Conservation (phyloP, 2,329 filamentous ascomycete genomes). For the Alternaria alternata region DNA sequence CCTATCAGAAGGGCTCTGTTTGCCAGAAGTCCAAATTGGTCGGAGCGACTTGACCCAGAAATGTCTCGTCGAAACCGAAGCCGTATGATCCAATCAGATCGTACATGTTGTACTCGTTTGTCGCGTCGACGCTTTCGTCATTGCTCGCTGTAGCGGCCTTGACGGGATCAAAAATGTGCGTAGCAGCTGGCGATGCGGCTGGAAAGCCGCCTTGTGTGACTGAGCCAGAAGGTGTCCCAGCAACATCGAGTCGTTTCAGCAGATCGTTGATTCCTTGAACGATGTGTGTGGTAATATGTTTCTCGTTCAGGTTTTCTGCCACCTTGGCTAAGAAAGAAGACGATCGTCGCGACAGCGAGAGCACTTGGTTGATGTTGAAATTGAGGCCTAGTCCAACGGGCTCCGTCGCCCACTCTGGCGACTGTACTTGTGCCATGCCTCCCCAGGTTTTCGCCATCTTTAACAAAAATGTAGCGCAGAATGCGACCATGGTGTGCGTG, state of each 20-base stretch:
- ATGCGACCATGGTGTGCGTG: slow-evolving; percentile 62
- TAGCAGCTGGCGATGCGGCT: background rate
- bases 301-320: slow-evolving; percentile 40
- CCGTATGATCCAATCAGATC: slow-evolving; percentile 44
- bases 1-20: slow-evolving; percentile 30
- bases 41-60: slow-evolving; percentile 40
- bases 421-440: slow-evolving; percentile 40
- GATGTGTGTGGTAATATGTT: slow-evolving; percentile 41
- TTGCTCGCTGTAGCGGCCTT: slow-evolving; percentile 2
- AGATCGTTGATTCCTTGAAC: slow-evolving; percentile 41
- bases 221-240: slow-evolving; percentile 22
- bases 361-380: slow-evolving; percentile 42
- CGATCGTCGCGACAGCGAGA: slow-evolving; percentile 37
- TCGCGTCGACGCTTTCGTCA: background rate
- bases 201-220: background rate
- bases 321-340: slow-evolving; percentile 38
- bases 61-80: slow-evolving; percentile 45
- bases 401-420: slow-evolving; percentile 37
- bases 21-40: slow-evolving; percentile 44
- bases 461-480: slow-evolving; percentile 61
- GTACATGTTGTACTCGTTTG: slow-evolving; percentile 37
- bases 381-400: slow-evolving; percentile 39
- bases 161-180: slow-evolving; percentile 8
- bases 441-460: slow-evolving; percentile 59
- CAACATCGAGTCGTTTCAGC: slow-evolving; percentile 37